phyloP scores from a whole-genome alignment of 805 yeast genomes.

The Geotrichum ghanense region DNA sequence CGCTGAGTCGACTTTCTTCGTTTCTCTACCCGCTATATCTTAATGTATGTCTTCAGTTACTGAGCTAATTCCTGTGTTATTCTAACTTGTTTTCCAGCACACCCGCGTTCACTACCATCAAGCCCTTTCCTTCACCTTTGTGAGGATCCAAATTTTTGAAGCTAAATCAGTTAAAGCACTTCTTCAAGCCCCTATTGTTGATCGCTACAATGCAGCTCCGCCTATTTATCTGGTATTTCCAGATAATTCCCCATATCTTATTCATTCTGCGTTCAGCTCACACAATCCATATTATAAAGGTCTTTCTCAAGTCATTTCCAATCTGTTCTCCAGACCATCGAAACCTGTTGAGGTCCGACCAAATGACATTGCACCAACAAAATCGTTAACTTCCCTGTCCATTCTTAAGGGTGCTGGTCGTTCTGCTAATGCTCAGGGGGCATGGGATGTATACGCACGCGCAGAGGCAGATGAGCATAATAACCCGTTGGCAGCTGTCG shows the following conservation, averaged over 20 bases:
- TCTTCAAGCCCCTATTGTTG: not conserved
- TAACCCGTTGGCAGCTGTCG: no score
- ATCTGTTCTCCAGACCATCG: conserved; percentile 36
- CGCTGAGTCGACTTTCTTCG: conserved; percentile 17
- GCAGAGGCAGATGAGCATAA: not conserved
- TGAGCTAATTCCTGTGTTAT: not conserved
- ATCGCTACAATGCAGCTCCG: conserved; percentile 25
- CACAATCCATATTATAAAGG: conserved; percentile 37
- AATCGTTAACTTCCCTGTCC: conserved; percentile 44
- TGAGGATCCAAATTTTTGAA: conserved; percentile 63
- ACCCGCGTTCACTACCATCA: conserved; percentile 55
- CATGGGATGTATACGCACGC: conserved; percentile 64
- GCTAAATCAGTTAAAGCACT: conserved; percentile 7
- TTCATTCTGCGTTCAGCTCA: conserved; percentile 37
- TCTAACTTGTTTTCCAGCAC: conserved; percentile 31
- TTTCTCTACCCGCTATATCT: conserved; percentile 27
- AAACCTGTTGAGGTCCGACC: conserved; percentile 32
- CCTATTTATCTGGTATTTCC: conserved; percentile 64
- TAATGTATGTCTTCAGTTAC: conserved; percentile 7
- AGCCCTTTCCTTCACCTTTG: conserved; percentile 42
- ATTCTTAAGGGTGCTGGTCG: conserved; percentile 52
- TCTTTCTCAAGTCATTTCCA: conserved; percentile 50
- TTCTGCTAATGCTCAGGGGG: conserved; percentile 49
- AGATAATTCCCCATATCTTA: conserved; percentile 49
- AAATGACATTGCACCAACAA: conserved; percentile 28